A percentile compares a stretch with the other conserved stretches of the same genome.
These are phyloP conservation scores for Gentiana straminea DNA, from an alignment of 257 asterid genomes.

Conservation along the genomic window DNA sequence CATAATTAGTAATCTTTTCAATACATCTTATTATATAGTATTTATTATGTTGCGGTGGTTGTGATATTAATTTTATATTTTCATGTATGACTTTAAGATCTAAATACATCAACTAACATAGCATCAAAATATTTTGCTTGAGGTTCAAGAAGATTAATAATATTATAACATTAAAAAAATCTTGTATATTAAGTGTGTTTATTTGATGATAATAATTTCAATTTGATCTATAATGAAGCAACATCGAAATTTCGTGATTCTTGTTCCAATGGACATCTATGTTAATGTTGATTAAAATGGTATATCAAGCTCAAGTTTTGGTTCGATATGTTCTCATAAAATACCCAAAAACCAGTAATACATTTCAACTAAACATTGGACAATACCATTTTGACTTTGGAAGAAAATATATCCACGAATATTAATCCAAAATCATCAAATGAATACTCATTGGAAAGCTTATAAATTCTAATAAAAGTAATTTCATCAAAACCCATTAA, in stretches of 20 bases:
- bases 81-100: too few species aligned
- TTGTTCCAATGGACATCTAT: slow-evolving; percentile 18
- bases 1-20: too few species aligned
- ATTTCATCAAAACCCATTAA: slow-evolving; percentile 16
- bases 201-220: slow-evolving; percentile 21
- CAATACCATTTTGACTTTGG: slow-evolving; percentile 38
- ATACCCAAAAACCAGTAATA: slow-evolving; percentile 17
- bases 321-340: slow-evolving; percentile 16
- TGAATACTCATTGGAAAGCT: slow-evolving; percentile 22
- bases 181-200: slow-evolving; percentile 34
- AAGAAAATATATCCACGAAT: slow-evolving; percentile 18
- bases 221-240: slow-evolving; percentile 14
- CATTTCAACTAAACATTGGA: slow-evolving; percentile 11
- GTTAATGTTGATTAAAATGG: slow-evolving; percentile 9
- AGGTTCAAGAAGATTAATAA: too few species aligned
- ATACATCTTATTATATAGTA: too few species aligned
- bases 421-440: not conserved
- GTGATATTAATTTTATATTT: too few species aligned
- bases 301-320: slow-evolving; percentile 3
- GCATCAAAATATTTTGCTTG: too few species aligned
- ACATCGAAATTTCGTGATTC: slow-evolving; percentile 15
- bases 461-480: slow-evolving; percentile 22
- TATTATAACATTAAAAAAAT: too few species aligned
- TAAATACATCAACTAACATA: too few species aligned
- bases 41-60: too few species aligned